phyloP scores from a whole-genome alignment of 2,329 filamentous ascomycete genomes.

The Allantophomopsis cytisporea region DNA sequence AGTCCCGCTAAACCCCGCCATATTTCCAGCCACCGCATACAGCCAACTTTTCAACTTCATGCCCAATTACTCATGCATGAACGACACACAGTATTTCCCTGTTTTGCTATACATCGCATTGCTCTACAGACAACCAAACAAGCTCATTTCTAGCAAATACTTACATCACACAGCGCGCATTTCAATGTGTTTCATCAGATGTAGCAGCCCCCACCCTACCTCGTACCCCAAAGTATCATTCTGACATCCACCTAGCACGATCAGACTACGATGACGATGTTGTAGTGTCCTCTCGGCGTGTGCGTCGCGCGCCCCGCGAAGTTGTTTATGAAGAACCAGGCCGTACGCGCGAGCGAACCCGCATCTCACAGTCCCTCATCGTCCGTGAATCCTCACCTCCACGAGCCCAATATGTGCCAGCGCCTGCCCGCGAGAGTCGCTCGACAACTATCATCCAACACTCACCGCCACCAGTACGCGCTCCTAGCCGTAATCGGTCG shows the following conservation, averaged over 20 bases:
- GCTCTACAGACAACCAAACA: too few species aligned
- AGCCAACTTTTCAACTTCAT: too few species aligned
- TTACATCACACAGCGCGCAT: too few species aligned
- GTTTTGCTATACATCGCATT: too few species aligned
- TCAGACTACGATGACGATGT: background rate
- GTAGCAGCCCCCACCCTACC: slow-evolving; percentile 37
- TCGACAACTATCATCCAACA: too few species aligned
- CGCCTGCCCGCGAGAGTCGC: background rate
- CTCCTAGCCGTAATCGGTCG: too few species aligned
- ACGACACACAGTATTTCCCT: too few species aligned
- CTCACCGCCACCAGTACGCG: too few species aligned
- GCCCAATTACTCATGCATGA: too few species aligned
- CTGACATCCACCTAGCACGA: background rate
- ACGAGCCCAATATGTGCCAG: slow-evolving; percentile 6
- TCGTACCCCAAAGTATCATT: background rate
- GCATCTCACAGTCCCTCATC: slow-evolving; percentile 6
- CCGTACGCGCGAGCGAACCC: slow-evolving; percentile 4
- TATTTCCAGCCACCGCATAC: too few species aligned
- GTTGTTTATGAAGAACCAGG: slow-evolving; percentile 8
- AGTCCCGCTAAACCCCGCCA: too few species aligned
- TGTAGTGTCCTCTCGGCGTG: background rate
- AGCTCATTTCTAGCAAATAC: too few species aligned
- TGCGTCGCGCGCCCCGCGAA: slow-evolving; percentile 2
- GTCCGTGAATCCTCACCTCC: slow-evolving; percentile 4
- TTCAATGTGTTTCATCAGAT: slow-evolving; percentile 77